Conservation (phyloP, 208 protist species). For the Crithidia acanthocephali region DNA sequence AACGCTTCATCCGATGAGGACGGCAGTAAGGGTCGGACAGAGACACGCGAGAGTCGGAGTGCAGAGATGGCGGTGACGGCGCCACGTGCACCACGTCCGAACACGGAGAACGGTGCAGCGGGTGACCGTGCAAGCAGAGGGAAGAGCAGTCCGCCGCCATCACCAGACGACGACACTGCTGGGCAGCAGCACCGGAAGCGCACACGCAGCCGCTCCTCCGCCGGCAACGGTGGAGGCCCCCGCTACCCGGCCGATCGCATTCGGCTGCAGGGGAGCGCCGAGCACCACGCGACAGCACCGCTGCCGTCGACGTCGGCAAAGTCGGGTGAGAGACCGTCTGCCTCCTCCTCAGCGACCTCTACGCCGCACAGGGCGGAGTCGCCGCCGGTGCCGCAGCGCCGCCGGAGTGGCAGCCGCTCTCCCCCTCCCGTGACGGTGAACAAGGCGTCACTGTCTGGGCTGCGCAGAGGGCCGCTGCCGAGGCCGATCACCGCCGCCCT, state of each 20-base stretch:
- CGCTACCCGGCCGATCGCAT: slow-evolving; percentile 7
- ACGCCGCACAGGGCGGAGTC: neutral
- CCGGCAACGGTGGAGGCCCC: neutral
- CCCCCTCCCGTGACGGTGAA: slow-evolving; percentile 12
- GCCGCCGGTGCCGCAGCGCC: neutral
- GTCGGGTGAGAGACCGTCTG: neutral
- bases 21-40: neutral
- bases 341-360: neutral
- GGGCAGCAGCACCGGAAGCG: neutral
- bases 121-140: no score
- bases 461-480: slow-evolving; percentile 6
- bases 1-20: neutral
- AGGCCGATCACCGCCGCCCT: slow-evolving; percentile 25
- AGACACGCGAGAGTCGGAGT: neutral
- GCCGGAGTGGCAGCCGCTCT: slow-evolving; percentile 11
- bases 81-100: no score
- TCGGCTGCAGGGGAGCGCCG: neutral
- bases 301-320: neutral
- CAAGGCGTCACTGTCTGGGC: neutral
- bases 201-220: neutral
- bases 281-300: neutral
- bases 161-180: no score
- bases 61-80: no score
- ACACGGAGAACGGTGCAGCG: no score
- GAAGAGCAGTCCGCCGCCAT: no score